Evolutionary conservation across 2,329 filamentous ascomycete genomes (phyloP).

Genomic region (Neonectria neomacrospora): DNA sequence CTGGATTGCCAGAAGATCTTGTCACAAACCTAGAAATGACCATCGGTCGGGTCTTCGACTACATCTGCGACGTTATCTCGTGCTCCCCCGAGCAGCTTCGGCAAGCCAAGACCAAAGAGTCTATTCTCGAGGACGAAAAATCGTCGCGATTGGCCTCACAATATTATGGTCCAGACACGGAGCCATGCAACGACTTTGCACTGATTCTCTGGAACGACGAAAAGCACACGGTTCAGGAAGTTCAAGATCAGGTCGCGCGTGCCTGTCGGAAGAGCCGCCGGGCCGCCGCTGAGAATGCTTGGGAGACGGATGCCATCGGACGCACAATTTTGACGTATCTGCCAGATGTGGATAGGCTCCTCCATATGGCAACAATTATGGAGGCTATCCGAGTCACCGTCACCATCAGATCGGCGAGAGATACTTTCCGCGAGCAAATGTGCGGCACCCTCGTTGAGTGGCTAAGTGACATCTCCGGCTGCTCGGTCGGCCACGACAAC

Average conservation of each 20-base stretch:
- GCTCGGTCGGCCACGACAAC: conserved; percentile 82
- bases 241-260: conserved; percentile 87
- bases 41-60: conserved; percentile 86
- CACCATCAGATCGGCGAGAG: conserved; percentile 90
- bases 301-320: conserved; percentile 90
- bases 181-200: conserved; percentile 72
- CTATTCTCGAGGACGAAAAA: conserved; percentile 83
- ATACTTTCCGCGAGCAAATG: conserved; percentile 98
- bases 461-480: conserved; percentile 92
- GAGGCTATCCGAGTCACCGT: conserved; percentile 97
- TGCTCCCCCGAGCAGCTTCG: conserved; percentile 96
- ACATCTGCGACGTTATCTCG: conserved; percentile 96
- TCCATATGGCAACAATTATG: conserved; percentile 84
- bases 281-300: conserved; percentile 79
- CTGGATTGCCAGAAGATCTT: conserved; percentile 78
- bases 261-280: conserved; percentile 80
- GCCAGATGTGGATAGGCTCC: conserved; percentile 75
- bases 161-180: conserved; percentile 72
- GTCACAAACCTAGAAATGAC: conserved; percentile 84
- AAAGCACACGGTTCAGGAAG: conserved; percentile 95
- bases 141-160: conserved; percentile 77
- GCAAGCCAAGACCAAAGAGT: conserved; percentile 82
- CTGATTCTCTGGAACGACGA: conserved; percentile 97
- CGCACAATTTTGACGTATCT: conserved; percentile 85
- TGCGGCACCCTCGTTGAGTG: conserved; percentile 97